phyloP scores from a whole-genome alignment of 2,329 filamentous ascomycete genomes.

The Fusarium pilosicola region DNA sequence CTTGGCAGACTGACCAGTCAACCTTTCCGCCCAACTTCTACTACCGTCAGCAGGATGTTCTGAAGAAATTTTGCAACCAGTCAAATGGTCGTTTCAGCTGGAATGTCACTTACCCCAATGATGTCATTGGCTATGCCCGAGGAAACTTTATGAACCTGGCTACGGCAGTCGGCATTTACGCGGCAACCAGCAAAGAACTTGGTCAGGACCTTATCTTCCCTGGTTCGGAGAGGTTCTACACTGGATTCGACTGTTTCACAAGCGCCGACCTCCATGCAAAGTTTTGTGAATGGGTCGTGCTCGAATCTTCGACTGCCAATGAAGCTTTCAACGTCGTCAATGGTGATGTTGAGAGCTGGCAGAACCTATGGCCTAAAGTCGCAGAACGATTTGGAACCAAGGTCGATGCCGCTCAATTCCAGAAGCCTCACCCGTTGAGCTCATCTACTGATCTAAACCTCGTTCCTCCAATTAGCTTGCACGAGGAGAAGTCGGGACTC shows the following conservation, averaged over 20 bases:
- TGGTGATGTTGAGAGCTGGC: conserved; percentile 10
- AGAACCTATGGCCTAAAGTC: conserved; percentile 2
- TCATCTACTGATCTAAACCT: neutral
- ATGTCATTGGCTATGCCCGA: conserved; percentile 16
- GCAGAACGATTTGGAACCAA: neutral
- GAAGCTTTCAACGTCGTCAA: conserved; percentile 9
- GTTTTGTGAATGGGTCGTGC: conserved; percentile 9
- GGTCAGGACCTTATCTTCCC: neutral
- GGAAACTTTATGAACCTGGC: conserved; percentile 24
- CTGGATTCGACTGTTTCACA: neutral
- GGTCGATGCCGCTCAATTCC: neutral
- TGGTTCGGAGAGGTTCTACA: neutral
- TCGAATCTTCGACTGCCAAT: neutral
- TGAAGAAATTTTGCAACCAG: neutral
- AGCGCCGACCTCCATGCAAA: neutral
- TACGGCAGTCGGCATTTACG: conserved; percentile 6
- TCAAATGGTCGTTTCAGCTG: neutral
- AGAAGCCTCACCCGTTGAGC: neutral
- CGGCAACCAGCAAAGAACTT: neutral
- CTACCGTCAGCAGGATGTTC: conserved; percentile 10
- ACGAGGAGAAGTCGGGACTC: neutral
- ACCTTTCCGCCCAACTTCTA: conserved; percentile 21
- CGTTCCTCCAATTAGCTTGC: neutral
- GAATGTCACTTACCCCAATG: conserved; percentile 18
- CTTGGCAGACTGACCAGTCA: neutral